phyloP scores from a whole-genome alignment of 768 basidiomycete species.

The Pleurotus sapidus region DNA sequence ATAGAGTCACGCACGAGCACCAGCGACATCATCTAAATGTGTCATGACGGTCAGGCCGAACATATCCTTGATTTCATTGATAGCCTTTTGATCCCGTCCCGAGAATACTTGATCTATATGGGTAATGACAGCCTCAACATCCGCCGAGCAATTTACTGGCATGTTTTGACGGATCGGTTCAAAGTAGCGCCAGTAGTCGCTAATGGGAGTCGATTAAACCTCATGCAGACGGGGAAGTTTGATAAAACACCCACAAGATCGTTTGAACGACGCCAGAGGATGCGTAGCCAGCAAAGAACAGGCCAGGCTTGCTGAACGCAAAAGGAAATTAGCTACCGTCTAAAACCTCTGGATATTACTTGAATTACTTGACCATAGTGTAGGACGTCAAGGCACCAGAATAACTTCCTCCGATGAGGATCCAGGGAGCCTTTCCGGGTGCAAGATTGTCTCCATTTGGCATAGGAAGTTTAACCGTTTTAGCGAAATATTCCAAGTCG shows the following conservation, averaged over 20 bases:
- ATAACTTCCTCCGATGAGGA: conserved; percentile 50
- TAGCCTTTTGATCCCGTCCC: conserved; percentile 39
- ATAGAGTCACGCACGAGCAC: conserved; percentile 39
- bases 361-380: conserved; percentile 64
- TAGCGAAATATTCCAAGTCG: conserved; percentile 67
- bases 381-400: conserved; percentile 36
- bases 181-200: conserved; percentile 70
- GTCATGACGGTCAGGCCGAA: conserved; percentile 58
- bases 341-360: too few species aligned
- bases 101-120: conserved; percentile 59
- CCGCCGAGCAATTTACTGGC: conserved; percentile 72
- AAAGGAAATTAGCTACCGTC: too few species aligned
- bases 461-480: conserved; percentile 65
- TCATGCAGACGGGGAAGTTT: too few species aligned
- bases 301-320: conserved; percentile 61
- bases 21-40: conserved; percentile 67
- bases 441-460: conserved; percentile 59
- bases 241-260: conserved; percentile 34
- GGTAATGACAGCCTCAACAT: conserved; percentile 60
- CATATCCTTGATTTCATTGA: conserved; percentile 49
- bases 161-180: conserved; percentile 68
- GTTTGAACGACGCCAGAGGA: conserved; percentile 68
- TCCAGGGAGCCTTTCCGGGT: conserved; percentile 52
- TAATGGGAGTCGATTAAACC: conserved; percentile 13
- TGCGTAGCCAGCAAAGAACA: conserved; percentile 65